Base-by-base conservation (phyloP, 2,329 filamentous ascomycete species). In the Trichoderma koningii region DNA sequence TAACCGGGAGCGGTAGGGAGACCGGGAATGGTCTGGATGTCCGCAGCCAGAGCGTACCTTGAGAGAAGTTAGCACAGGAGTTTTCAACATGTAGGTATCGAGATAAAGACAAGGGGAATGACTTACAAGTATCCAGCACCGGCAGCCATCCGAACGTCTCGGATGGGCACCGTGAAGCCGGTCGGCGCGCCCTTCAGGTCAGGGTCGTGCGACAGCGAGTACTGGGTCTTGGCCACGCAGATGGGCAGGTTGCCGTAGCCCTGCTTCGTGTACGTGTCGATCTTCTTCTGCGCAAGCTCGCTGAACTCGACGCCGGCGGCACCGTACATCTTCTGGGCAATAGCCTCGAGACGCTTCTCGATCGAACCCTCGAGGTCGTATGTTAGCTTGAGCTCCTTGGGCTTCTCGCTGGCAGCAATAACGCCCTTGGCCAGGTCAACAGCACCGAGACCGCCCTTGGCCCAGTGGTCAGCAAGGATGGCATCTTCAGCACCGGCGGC, bases 151-250 rank as follows among this genome's bases (percentile, higher is more conserved):
- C 93, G 85, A 45, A 99, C 94, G 75, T 99, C 95, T 66, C 94
- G 84, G 71, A 99, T 97, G 2, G 95, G 95, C 6, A 99, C 88
- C 0, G 92, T 96, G 78, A 98, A 99, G 66, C 94, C 95, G 4
- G 89, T 91, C 26, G 95, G 95, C 9, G 95, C 95, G 68, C 95
- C 95, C 85, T 99, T 99, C 72, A 98, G 84, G 12, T 91, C 88
- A 2, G 94, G 90, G 76, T 99, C 93, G 78, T 98, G 94, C 66
- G 90, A 95, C 55, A 99, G 84, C 41, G 92, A 96, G 82, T 99
- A 99, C 78, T 99, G 95, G 15, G 95, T 99, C 88, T 99, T 99
- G 68, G 95, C 95, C 69, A 98, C 87, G 77, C 95, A 99, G 74
- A 98, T 97, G 42, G 95, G 95, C 69, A 99, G 82, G 77, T 97